A percentile compares a stretch with the other conserved stretches of the same genome.
These are phyloP conservation scores for Candida sithepensis DNA, from an alignment of 805 yeast species.

Conservation along the genomic window DNA sequence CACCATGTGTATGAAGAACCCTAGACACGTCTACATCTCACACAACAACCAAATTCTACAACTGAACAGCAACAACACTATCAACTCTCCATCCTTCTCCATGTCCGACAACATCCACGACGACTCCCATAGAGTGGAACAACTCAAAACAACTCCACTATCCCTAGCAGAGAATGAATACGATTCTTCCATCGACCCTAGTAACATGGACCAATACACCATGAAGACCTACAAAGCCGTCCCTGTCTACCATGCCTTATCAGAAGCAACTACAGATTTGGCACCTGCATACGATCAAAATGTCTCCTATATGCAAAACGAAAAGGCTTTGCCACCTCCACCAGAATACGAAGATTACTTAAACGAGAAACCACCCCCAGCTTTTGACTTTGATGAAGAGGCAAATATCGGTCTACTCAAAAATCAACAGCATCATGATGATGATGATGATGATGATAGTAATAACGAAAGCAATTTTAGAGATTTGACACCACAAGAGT, in stretches of 20 bases:
- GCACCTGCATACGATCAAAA: neutral
- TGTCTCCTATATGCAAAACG: neutral
- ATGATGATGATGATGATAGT: neutral
- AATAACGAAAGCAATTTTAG: no score
- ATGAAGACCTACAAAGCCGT: constrained; percentile 30
- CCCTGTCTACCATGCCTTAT: constrained; percentile 13
- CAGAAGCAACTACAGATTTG: neutral
- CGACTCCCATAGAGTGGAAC: neutral
- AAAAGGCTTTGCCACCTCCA: neutral
- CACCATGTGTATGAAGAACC: no score
- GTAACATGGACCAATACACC: constrained; percentile 30
- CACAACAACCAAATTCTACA: no score
- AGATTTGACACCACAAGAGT: no score
- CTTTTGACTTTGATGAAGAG: neutral
- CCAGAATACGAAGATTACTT: neutral
- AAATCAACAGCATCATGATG: neutral
- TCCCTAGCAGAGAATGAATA: constrained; percentile 22
- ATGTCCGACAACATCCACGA: neutral
- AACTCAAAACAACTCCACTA: neutral
- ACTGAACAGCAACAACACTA: no score
- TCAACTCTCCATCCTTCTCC: no score
- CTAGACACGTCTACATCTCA: no score
- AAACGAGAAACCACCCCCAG: neutral
- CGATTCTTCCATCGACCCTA: constrained; percentile 28
- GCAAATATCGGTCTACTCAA: neutral